These are phyloP conservation scores for Cucurbita pepo DNA, from an alignment of 306 rosid species.

Conservation along the genomic window DNA sequence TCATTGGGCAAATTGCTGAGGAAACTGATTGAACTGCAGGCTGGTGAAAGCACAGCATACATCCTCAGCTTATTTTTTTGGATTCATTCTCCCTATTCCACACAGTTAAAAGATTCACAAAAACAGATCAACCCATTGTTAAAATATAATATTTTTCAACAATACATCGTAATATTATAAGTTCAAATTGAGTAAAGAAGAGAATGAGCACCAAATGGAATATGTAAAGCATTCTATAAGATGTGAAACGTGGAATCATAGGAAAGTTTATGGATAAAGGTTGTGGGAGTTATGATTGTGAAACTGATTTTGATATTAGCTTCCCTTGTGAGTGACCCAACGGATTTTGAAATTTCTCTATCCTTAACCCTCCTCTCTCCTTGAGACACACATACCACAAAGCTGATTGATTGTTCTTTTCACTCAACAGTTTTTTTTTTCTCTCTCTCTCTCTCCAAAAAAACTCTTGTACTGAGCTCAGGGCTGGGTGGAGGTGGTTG, in stretches of 20 bases:
- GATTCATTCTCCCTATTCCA: too few species aligned
- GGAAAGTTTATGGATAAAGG: background rate
- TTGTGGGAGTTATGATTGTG: background rate
- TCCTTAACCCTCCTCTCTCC: background rate
- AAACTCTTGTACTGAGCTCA: background rate
- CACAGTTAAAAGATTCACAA: too few species aligned
- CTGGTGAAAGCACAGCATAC: background rate
- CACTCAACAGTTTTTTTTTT: background rate
- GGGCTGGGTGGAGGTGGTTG: constrained; percentile 8
- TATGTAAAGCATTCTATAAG: background rate
- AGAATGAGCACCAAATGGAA: too few species aligned
- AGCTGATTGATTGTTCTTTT: constrained; percentile 13
- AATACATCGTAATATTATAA: too few species aligned
- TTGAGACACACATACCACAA: constrained; percentile 9
- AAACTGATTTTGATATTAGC: background rate
- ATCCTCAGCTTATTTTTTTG: background rate
- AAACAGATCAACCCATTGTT: too few species aligned
- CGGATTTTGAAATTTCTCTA: background rate
- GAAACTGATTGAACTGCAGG: background rate
- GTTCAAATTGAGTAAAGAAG: too few species aligned
- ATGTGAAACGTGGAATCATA: background rate
- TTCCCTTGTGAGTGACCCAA: background rate
- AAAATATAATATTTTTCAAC: background rate
- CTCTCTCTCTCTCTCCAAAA: background rate
- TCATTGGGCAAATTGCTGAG: background rate